A percentile compares a stretch with the other conserved stretches of the same genome.
Evolutionary conservation across 805 yeast genomes (phyloP).

Genomic region (Yamadazyma nakazawae): DNA sequence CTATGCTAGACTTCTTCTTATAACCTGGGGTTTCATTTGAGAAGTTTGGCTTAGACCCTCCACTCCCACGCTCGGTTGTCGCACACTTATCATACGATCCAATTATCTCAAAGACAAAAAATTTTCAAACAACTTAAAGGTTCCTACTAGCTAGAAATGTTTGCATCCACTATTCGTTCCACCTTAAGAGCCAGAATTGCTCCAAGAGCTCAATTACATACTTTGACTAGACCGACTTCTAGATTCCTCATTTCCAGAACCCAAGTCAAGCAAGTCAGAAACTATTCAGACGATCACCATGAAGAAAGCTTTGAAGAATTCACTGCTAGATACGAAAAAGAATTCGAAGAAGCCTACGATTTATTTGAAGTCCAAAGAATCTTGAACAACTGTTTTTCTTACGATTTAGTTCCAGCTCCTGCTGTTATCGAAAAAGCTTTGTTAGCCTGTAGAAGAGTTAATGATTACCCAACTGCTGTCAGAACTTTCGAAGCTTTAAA

Average conservation of each 20-base stretch:
- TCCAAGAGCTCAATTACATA: conserved; percentile 18
- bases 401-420: conserved; percentile 98
- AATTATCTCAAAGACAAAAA: conserved; percentile 16
- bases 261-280: conserved; percentile 41
- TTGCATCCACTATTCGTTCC: conserved; percentile 40
- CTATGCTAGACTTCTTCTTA: too few relatives aligned
- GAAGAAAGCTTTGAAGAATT: conserved; percentile 95
- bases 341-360: conserved; percentile 66
- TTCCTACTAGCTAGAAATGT: conserved; percentile 20
- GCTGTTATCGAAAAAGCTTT: conserved; percentile 92
- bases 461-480: conserved; percentile 97
- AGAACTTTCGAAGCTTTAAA: conserved; percentile 97
- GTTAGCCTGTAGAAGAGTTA: conserved; percentile 97
- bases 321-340: conserved; percentile 88
- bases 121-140: conserved; percentile 10
- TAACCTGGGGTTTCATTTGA: too few relatives aligned
- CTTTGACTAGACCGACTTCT: conserved; percentile 8
- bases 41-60: background rate
- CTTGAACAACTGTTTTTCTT: conserved; percentile 95
- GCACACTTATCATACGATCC: conserved; percentile 16
- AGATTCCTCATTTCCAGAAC: background rate
- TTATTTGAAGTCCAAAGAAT: conserved; percentile 68
- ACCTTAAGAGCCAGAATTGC: conserved; percentile 36
- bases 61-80: background rate
- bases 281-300: conserved; percentile 75